Percentiles rank a stretch among this genome's conserved stretches.
phyloP scores from a whole-genome alignment of 371 early-diverging fungal genomes.

The Fennellomyces sp. region DNA sequence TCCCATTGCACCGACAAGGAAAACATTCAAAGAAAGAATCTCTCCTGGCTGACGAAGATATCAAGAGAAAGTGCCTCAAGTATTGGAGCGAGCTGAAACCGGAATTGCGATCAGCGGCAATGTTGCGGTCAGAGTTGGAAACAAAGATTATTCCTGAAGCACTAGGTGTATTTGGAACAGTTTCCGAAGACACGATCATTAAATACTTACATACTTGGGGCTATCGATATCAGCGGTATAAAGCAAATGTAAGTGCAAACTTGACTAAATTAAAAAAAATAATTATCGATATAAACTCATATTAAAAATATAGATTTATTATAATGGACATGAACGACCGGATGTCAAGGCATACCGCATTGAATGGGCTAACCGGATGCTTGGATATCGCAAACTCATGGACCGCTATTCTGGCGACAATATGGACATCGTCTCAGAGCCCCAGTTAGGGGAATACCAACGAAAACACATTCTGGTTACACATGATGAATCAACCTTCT shows the following conservation, averaged over 20 bases:
- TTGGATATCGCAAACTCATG: conserved; percentile 1
- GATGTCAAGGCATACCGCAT: conserved; percentile 8
- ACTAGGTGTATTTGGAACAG: background rate
- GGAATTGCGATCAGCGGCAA: background rate
- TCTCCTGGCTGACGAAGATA: conserved; percentile 4
- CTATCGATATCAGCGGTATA: conserved; percentile 3
- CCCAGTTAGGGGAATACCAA: background rate
- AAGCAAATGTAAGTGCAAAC: background rate
- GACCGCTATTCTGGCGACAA: conserved; percentile 3
- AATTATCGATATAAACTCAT: too few relatives aligned
- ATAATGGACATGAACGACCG: conserved; percentile 7
- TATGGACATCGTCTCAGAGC: background rate
- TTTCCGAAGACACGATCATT: background rate
- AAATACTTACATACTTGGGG: conserved; percentile 10
- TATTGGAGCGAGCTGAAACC: background rate
- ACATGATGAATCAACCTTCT: conserved; percentile 17
- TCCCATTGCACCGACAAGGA: conserved; percentile 1
- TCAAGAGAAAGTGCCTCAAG: background rate
- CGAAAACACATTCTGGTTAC: conserved; percentile 8
- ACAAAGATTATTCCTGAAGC: background rate
- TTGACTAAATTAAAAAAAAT: too few relatives aligned
- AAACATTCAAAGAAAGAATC: conserved; percentile 1
- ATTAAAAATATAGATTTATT: background rate
- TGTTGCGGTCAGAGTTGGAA: background rate
- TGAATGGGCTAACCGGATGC: conserved; percentile 2